Evolutionary conservation across 2,329 filamentous ascomycete species (phyloP).

Genomic region (Colletotrichum sp.): DNA sequence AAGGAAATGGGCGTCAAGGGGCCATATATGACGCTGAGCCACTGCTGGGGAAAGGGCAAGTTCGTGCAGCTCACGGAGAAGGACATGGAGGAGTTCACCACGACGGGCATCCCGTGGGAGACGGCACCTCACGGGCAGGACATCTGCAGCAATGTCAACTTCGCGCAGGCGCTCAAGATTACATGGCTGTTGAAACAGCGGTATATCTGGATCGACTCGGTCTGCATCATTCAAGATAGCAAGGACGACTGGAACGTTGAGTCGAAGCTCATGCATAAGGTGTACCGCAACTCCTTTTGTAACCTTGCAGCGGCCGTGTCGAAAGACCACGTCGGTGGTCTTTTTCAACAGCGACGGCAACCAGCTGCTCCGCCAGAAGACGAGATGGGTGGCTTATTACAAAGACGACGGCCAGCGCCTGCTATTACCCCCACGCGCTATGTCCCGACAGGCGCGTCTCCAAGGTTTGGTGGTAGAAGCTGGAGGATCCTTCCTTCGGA

Average conservation of each 20-base stretch:
- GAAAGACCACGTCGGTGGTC: neutral
- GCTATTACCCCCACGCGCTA: neutral
- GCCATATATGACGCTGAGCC: slow-evolving; percentile 23
- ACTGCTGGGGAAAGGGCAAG: slow-evolving; percentile 23
- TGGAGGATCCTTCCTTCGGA: neutral
- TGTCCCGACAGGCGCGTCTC: neutral
- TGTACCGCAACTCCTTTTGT: slow-evolving; percentile 18
- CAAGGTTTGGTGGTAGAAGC: neutral
- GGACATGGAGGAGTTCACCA: neutral
- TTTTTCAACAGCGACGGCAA: neutral
- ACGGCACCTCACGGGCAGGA: neutral
- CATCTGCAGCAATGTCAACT: slow-evolving; percentile 13
- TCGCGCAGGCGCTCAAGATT: slow-evolving; percentile 24
- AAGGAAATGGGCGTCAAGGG: neutral
- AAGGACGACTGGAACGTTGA: slow-evolving; percentile 22
- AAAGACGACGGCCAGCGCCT: neutral
- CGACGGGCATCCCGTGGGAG: neutral
- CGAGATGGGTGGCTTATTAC: neutral
- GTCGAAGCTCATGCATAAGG: slow-evolving; percentile 13
- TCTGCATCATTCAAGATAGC: slow-evolving; percentile 27
- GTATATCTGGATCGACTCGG: slow-evolving; percentile 31
- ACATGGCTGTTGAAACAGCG: slow-evolving; percentile 14
- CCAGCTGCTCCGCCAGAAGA: slow-evolving; percentile 15
- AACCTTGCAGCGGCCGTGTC: slow-evolving; percentile 23
- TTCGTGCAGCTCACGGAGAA: slow-evolving; percentile 3